Evolutionary conservation across 2,329 filamentous ascomycete genomes (phyloP).

Genomic region (Paramyrothecium roridum): DNA sequence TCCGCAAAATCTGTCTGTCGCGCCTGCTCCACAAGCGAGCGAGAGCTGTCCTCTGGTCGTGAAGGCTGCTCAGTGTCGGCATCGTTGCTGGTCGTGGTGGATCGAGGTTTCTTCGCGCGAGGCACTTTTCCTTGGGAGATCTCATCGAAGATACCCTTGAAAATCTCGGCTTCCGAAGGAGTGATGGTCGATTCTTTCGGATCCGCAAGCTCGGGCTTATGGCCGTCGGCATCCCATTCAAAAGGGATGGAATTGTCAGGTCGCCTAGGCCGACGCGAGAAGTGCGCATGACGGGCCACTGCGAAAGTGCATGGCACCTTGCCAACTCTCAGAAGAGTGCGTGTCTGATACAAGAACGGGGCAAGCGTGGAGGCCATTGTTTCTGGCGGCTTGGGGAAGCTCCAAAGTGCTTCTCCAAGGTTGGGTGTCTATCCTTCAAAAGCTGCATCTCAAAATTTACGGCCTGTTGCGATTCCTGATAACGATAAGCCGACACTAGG

Average conservation of each 20-base stretch:
- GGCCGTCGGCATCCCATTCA: conserved; percentile 40
- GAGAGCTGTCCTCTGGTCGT: conserved; percentile 9
- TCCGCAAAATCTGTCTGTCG: conserved; percentile 28
- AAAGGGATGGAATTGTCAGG: conserved; percentile 48
- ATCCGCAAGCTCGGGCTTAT: conserved; percentile 10
- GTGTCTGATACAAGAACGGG: conserved; percentile 72
- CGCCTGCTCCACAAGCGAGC: conserved; percentile 29
- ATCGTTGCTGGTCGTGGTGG: not conserved
- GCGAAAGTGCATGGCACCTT: conserved; percentile 18
- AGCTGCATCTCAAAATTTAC: not conserved
- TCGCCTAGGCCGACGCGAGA: conserved; percentile 6
- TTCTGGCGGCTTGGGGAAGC: too few species aligned
- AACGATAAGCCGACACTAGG: conserved; percentile 7
- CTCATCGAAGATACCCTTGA: conserved; percentile 53
- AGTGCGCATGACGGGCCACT: conserved; percentile 14
- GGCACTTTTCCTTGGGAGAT: conserved; percentile 33
- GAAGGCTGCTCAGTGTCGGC: not conserved
- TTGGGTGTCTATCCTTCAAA: too few species aligned
- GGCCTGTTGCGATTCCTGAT: not conserved
- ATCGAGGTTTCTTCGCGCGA: not conserved
- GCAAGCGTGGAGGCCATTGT: conserved; percentile 49
- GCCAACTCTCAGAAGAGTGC: conserved; percentile 43
- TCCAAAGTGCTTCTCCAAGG: too few species aligned
- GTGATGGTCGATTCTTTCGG: conserved; percentile 50
- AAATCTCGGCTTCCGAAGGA: conserved; percentile 53